Conservation (phyloP, 805 yeast genomes). For the Wickerhamiella lipophila region DNA sequence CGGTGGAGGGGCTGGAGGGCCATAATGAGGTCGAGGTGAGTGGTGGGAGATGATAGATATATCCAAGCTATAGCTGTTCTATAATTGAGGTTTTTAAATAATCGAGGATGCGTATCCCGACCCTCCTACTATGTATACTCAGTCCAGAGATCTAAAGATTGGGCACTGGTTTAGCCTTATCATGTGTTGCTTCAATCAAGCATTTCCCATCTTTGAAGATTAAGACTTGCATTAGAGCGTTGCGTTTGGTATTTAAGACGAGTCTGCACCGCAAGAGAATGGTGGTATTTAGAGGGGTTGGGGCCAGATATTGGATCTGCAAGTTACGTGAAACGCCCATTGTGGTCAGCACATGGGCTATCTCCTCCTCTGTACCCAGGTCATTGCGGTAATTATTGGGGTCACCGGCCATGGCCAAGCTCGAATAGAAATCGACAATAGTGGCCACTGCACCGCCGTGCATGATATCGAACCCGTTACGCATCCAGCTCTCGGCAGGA, state of each 20-base stretch:
- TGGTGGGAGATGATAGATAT: too few relatives aligned
- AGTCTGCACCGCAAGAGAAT: constrained; percentile 20
- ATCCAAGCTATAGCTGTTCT: too few relatives aligned
- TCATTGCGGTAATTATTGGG: constrained; percentile 20
- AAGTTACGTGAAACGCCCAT: constrained; percentile 25
- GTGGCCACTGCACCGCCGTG: constrained; percentile 30
- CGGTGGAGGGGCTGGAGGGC: too few relatives aligned
- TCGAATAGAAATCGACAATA: constrained; percentile 21
- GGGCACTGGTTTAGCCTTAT: constrained; percentile 22
- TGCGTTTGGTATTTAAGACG: constrained; percentile 23
- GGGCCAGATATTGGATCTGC: constrained; percentile 23
- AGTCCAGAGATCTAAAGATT: too few relatives aligned
- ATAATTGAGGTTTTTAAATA: too few relatives aligned
- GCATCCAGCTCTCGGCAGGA: constrained; percentile 17
- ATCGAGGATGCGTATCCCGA: too few relatives aligned
- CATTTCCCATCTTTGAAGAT: constrained; percentile 17
- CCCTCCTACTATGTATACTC: too few relatives aligned
- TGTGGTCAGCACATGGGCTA: constrained; percentile 11
- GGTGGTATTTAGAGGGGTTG: constrained; percentile 22
- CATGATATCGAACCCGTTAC: constrained; percentile 21
- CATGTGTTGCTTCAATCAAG: constrained; percentile 24
- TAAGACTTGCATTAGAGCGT: constrained; percentile 17
- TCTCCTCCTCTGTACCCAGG: constrained; percentile 15
- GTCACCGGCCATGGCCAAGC: constrained; percentile 22
- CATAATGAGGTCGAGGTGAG: background rate